Evolutionary conservation across 257 asterid species (phyloP), one percentile per base, ranked within the genome.

Genomic region (Galeopsis tetrahit): DNA sequence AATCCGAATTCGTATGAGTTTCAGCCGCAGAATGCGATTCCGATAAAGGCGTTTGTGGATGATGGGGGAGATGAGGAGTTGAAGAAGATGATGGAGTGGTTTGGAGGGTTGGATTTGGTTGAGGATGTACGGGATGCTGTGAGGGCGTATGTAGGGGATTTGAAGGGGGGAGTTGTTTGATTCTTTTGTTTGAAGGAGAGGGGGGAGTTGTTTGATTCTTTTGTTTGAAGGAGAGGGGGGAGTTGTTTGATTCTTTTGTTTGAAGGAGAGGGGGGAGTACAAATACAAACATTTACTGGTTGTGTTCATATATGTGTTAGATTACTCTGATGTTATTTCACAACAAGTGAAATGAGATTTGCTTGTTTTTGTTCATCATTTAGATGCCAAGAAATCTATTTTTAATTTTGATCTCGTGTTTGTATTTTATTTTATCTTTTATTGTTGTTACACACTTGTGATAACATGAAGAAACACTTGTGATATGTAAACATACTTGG

Each of bases 21-120:
- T 42, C 97, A 95, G 80, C 97, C 92, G 0, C 85, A 85, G 13
- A 92, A 92, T 14, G 99, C 90, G 2, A 64, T 95, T 49, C 96
- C 96, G 3, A 81, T 92, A 10, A 80, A 70, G 75, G 94, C 96
- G 9, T 92, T 95, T 73, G 78, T 63, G 0, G 87, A 90, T 72
- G 96, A 90, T 78, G 82, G 73, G 3, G 87, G 63, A 14, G 99
- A 95, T 65, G 85, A 74, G 46, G 99, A 95, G 78, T 73, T 95
- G 74, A 81, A 73, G 86, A 86, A 72, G 82, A 70, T 95, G 82
- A 84, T 87, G 31, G 38, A 73, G 48, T 80, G 87, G 66, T 85
- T 95, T 70, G 82, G 79, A 58, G 85, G 84, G 59, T 81, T 81
- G 71, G 85, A 80, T 60, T 85, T 61, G 38, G 83, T 73, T 53